These are phyloP conservation scores for Heritiera fomes DNA, from an alignment of 345 rosid species.

Conservation along the genomic window DNA sequence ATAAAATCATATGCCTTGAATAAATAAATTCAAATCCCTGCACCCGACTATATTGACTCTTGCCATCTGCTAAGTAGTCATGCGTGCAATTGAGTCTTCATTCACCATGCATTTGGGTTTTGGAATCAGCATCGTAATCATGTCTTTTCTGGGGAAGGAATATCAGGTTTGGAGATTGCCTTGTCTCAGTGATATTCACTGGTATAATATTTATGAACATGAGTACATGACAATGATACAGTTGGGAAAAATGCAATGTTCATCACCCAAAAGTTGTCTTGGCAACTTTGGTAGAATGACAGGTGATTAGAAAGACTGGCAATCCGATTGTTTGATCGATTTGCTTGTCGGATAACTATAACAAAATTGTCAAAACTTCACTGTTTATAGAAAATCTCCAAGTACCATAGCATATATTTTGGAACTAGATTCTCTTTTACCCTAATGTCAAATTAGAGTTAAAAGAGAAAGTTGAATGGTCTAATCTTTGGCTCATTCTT, in stretches of 20 bases:
- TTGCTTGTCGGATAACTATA: not conserved
- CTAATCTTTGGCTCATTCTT: not conserved
- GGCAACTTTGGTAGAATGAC: not conserved
- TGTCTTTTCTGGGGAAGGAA: not conserved
- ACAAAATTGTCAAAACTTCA: not conserved
- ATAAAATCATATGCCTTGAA: not conserved
- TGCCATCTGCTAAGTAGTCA: not conserved
- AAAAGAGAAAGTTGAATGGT: not conserved
- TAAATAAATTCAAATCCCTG: not conserved
- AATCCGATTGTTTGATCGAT: not conserved
- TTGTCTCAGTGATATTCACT: not conserved
- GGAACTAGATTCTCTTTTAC: not conserved
- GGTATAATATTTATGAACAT: not conserved
- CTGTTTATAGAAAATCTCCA: not conserved
- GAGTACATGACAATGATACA: not conserved
- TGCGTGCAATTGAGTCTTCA: not conserved
- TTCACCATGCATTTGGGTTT: not conserved
- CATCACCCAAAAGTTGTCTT: not conserved
- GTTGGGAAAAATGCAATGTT: not conserved
- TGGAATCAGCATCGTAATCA: constrained; percentile 9
- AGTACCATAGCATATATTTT: constrained; percentile 14
- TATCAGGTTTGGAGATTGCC: constrained; percentile 11
- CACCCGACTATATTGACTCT: not conserved
- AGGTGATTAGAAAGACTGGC: not conserved
- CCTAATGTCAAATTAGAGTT: not conserved